A percentile compares a stretch with the other conserved stretches of the same genome.
Evolutionary conservation across 106 monocot genomes (phyloP).

Genomic region (Apostasia shenzhenica): DNA sequence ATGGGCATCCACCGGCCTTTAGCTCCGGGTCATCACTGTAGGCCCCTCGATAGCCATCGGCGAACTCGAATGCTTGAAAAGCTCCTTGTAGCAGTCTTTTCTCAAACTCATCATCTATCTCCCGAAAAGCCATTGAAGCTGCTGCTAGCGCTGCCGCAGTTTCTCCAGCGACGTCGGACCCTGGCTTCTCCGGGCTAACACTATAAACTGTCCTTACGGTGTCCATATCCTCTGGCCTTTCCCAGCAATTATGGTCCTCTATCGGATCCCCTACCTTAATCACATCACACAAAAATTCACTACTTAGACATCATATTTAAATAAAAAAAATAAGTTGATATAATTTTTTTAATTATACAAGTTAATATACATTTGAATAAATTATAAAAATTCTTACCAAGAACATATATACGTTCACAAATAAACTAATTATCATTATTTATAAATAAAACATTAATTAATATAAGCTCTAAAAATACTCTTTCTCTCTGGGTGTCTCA

Average conservation of each 20-base stretch:
- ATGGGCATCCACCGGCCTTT: slow-evolving; percentile 69
- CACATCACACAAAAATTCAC: no score
- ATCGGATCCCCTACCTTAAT: slow-evolving; percentile 80
- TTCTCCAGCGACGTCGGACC: slow-evolving; percentile 90
- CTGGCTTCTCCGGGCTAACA: slow-evolving; percentile 53
- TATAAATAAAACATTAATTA: no score
- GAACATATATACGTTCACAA: background rate
- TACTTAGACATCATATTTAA: no score
- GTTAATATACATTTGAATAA: no score
- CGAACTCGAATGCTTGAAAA: slow-evolving; percentile 58
- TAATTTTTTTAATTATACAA: no score
- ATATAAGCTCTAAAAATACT: no score
- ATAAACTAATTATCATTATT: background rate
- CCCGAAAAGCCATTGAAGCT: slow-evolving; percentile 70
- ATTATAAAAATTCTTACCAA: background rate
- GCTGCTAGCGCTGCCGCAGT: slow-evolving; percentile 91
- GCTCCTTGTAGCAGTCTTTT: slow-evolving; percentile 34
- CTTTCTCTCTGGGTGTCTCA: no score
- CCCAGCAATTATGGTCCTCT: slow-evolving; percentile 90
- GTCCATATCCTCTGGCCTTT: slow-evolving; percentile 99
- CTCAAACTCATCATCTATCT: slow-evolving; percentile 39
- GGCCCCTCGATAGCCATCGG: slow-evolving; percentile 65
- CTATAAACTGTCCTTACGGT: slow-evolving; percentile 73
- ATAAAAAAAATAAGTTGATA: background rate
- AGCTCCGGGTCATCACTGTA: slow-evolving; percentile 67